Evolutionary conservation across 176 grass and related monocot genomes (phyloP), one percentile per base, ranked within the genome.

Genomic region (Typha latifolia): DNA sequence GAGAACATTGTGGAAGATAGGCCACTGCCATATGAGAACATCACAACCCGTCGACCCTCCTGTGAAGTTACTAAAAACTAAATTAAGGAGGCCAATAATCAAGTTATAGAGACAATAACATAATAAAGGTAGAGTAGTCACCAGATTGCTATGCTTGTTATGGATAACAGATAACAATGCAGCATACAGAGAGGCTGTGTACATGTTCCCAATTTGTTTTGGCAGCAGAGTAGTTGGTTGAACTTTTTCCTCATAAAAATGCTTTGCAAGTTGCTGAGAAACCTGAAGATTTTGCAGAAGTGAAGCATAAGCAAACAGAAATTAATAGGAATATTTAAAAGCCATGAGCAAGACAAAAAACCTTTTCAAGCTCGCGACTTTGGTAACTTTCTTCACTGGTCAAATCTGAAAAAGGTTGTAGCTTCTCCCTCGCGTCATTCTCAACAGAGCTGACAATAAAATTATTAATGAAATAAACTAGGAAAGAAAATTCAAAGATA

Each of bases 21-120:
- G 20, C 94, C 94, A 80, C 95, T 99, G 11, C 95, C 95, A 8
- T 99, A 99, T 82, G 95, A 99, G 79, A 99, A 99, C 95, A 99
- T 99, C 51, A 99, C 61, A 85, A 99, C 81, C 73, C 89, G 80
- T 47, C 93, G 83, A 13, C 86, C 86, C 3, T 16, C 63, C 95
- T 99, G 73, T 43, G 79, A 56, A 51, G 55, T 51, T 68, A 77
- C 77, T 14, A n/a, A 21, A 78, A 68, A 32, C 61, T 49, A 70
- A 43, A 63, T 27, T 55, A 16, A 59, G 53, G 8, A 59, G n/a
- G 18, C 0, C 14, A 13, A 21, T 6, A 69, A 70, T 29, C 20
- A 49, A 47, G 69, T 62, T 69, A 31, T 48, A 81, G 21, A 49
- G 3, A 76, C 32, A 80, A 1, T 19, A 23, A 72, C 3, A 4